Conservation (phyloP, 805 yeast species). For the Wickerhamomyces rabaulensis region DNA sequence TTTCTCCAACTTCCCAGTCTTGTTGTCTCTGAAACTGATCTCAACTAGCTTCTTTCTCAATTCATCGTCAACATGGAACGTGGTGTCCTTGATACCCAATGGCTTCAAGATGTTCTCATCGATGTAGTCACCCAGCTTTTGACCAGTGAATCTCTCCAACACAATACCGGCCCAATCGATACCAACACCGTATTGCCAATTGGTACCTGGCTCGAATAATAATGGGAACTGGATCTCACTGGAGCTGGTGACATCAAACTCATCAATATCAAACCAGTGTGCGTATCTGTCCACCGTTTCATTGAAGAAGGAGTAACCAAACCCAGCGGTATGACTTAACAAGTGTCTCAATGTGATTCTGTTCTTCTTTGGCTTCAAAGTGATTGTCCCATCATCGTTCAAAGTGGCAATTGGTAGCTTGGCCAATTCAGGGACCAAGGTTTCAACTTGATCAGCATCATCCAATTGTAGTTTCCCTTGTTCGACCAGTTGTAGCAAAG, state of each 20-base stretch:
- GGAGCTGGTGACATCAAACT: constrained; percentile 9
- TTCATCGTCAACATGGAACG: constrained; percentile 22
- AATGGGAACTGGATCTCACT: constrained; percentile 22
- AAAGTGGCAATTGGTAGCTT: constrained; percentile 21
- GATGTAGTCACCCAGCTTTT: constrained; percentile 25
- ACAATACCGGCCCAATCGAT: constrained; percentile 35
- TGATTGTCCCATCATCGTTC: constrained; percentile 21
- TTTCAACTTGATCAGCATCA: constrained; percentile 26
- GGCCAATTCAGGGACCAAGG: constrained; percentile 27
- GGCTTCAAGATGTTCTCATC: constrained; percentile 26
- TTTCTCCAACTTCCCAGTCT: constrained; percentile 11
- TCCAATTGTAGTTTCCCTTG: constrained; percentile 26
- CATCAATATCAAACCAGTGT: constrained; percentile 12
- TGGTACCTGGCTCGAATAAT: constrained; percentile 32
- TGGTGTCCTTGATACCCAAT: constrained; percentile 23
- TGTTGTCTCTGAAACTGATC: constrained; percentile 16
- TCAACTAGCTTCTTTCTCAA: constrained; percentile 19
- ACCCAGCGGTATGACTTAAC: constrained; percentile 34
- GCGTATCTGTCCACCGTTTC: constrained; percentile 20
- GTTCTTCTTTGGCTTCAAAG: constrained; percentile 21
- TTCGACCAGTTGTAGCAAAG: constrained; percentile 29
- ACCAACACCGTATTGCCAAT: constrained; percentile 30
- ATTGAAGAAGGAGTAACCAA: constrained; percentile 30
- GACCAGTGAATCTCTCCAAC: constrained; percentile 26
- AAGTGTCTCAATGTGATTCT: constrained; percentile 31